Percentiles rank a stretch among this genome's conserved stretches.
phyloP scores from a whole-genome alignment of 495 filamentous ascomycete genomes.

The Daldinia caldariorum region DNA sequence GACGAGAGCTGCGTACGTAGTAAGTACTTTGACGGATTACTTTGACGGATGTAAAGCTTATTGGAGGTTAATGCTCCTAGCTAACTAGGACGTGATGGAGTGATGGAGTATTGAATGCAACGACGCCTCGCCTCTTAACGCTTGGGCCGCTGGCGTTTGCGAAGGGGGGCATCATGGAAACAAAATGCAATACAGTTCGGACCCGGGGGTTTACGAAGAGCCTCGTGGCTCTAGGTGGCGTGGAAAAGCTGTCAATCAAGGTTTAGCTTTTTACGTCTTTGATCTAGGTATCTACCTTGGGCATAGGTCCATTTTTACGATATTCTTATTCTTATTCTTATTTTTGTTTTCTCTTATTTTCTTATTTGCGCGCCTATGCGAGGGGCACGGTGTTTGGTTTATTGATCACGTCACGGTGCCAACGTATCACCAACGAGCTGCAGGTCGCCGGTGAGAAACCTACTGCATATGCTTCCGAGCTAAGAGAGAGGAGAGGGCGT shows the following conservation, averaged over 20 bases:
- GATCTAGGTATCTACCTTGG: slow-evolving; percentile 3
- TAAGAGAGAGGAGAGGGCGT: slow-evolving; percentile 2
- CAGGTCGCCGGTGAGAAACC: slow-evolving; percentile 35
- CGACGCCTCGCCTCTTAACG: slow-evolving; percentile 13
- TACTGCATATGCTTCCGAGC: slow-evolving; percentile 21
- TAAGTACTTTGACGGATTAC: neutral
- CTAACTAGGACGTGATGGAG: slow-evolving; percentile 9
- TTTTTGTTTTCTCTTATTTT: too few species aligned
- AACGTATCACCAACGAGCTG: slow-evolving; percentile 27
- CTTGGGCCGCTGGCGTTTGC: slow-evolving; percentile 5
- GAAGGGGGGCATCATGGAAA: slow-evolving; percentile 12
- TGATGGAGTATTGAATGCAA: slow-evolving; percentile 5
- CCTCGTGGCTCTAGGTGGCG: slow-evolving; percentile 16
- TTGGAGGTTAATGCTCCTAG: slow-evolving; percentile 6
- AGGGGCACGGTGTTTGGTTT: slow-evolving; percentile 29
- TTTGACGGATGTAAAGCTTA: slow-evolving; percentile 1
- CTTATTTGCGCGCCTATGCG: slow-evolving; percentile 18
- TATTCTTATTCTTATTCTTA: neutral
- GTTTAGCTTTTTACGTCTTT: slow-evolving; percentile 27
- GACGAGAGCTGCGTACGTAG: slow-evolving; percentile 3
- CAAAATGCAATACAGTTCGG: slow-evolving; percentile 5
- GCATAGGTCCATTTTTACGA: slow-evolving; percentile 37
- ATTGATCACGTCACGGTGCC: slow-evolving; percentile 27
- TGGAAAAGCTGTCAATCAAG: slow-evolving; percentile 26
- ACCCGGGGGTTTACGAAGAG: slow-evolving; percentile 13